Percentiles rank a stretch among this genome's conserved stretches.
Evolutionary conservation across 164 flowering plant genomes (phyloP).

Genomic region (Berberis vulgaris): DNA sequence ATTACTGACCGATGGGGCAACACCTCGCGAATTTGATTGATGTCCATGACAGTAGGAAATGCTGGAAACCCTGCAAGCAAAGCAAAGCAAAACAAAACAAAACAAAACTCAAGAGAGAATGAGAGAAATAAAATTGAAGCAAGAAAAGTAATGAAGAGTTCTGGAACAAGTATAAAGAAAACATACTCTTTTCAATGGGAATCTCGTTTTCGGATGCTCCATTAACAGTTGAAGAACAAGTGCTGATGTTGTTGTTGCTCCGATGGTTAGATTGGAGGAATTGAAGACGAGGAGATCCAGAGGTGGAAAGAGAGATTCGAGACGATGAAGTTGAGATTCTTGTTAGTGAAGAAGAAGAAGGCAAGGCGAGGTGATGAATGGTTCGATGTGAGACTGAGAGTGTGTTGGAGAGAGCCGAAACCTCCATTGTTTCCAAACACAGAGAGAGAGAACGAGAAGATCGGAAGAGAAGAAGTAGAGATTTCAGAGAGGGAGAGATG

Average conservation of each 20-base stretch:
- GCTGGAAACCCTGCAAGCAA: conserved; percentile 47
- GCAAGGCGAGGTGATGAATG: background rate
- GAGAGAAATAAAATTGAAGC: background rate
- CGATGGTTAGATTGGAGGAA: conserved; percentile 1
- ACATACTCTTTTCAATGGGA: conserved; percentile 25
- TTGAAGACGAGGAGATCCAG: background rate
- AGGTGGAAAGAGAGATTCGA: conserved; percentile 5
- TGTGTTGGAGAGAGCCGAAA: conserved; percentile 14
- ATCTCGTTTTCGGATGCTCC: conserved; percentile 7
- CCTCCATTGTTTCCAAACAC: conserved; percentile 9
- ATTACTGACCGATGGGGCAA: conserved; percentile 71
- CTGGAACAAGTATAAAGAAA: background rate
- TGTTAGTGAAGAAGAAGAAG: background rate
- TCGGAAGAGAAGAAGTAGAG: background rate
- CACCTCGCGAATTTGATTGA: conserved; percentile 76
- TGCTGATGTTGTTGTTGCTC: background rate
- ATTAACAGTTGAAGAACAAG: conserved; percentile 8
- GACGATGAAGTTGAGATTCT: background rate
- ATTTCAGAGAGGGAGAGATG: background rate
- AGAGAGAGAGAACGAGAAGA: background rate
- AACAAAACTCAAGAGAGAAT: background rate
- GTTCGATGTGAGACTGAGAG: conserved; percentile 2
- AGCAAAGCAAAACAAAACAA: background rate
- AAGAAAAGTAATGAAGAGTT: background rate
- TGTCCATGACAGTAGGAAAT: conserved; percentile 79